These are phyloP conservation scores for Chaetomium cochliodes DNA, from an alignment of 495 filamentous ascomycete genomes.

Conservation along the genomic window DNA sequence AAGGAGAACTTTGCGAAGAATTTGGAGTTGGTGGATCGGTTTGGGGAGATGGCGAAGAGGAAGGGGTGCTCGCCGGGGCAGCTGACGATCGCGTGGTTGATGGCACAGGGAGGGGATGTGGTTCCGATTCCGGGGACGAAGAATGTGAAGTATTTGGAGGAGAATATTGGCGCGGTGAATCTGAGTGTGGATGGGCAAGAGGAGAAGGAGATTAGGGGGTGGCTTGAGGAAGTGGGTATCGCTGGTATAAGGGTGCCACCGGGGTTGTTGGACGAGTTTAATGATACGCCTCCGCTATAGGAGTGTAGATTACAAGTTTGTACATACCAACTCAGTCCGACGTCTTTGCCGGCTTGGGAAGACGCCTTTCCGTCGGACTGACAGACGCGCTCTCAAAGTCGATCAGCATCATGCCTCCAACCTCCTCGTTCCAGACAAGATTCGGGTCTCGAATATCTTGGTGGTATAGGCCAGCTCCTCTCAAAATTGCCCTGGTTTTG, in stretches of 20 bases:
- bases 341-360: no score
- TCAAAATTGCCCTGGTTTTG: no score
- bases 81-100: conserved; percentile 56
- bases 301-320: neutral
- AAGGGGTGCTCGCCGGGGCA: conserved; percentile 51
- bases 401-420: no score
- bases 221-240: conserved; percentile 20
- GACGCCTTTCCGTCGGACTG: no score
- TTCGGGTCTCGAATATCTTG: no score
- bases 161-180: conserved; percentile 52
- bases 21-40: conserved; percentile 49
- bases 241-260: conserved; percentile 20
- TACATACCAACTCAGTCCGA: no score
- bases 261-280: conserved; percentile 26
- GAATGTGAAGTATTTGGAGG: conserved; percentile 55
- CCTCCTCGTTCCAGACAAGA: no score
- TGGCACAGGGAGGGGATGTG: conserved; percentile 57
- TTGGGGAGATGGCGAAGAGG: conserved; percentile 46
- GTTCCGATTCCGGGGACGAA: conserved; percentile 59
- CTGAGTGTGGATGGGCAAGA: conserved; percentile 49
- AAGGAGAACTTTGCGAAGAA: conserved; percentile 58
- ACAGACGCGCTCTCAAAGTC: no score
- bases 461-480: no score
- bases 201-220: conserved; percentile 42
- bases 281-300: conserved; percentile 26